Percentiles rank a stretch among this genome's conserved stretches.
phyloP scores from a whole-genome alignment of 371 early-diverging fungal genomes.

The Syncephalastrum racemosum region DNA sequence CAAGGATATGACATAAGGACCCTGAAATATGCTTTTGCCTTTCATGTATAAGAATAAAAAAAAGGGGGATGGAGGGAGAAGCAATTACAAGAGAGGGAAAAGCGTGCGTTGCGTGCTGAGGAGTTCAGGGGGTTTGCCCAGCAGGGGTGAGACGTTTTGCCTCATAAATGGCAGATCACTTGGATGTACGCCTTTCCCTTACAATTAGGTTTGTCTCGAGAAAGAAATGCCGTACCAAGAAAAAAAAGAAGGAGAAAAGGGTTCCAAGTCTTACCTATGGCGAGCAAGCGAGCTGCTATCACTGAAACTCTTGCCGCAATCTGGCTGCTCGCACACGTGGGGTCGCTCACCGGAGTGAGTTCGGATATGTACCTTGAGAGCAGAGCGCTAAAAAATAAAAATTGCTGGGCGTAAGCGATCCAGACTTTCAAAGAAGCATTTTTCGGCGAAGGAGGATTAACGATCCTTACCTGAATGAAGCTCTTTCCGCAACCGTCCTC shows the following conservation, averaged over 20 bases:
- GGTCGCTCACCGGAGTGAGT: constrained; percentile 84
- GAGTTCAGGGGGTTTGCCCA: no score
- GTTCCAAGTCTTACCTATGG: constrained; percentile 29
- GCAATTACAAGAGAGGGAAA: neutral
- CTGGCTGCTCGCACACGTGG: constrained; percentile 64
- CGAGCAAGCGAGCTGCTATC: constrained; percentile 61
- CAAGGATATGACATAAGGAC: constrained; percentile 2
- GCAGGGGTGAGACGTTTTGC: no score
- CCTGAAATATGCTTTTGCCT: neutral
- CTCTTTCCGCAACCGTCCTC: constrained; percentile 72
- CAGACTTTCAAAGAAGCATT: constrained; percentile 1
- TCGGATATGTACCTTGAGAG: constrained; percentile 75
- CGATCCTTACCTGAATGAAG: constrained; percentile 50
- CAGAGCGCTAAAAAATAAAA: constrained; percentile 60
- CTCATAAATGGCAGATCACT: no score
- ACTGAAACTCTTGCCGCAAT: constrained; percentile 63
- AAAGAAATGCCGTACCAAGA: no score
- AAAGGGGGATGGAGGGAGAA: neutral
- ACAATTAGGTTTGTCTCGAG: no score
- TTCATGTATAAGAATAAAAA: constrained; percentile 3
- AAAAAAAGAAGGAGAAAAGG: no score
- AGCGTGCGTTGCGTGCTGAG: no score
- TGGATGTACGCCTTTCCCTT: no score
- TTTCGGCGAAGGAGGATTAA: neutral
- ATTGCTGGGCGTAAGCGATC: neutral